Evolutionary conservation across 2,329 filamentous ascomycete genomes (phyloP), one percentile per base, ranked within the genome.

Genomic region (Ophiostoma sp.): DNA sequence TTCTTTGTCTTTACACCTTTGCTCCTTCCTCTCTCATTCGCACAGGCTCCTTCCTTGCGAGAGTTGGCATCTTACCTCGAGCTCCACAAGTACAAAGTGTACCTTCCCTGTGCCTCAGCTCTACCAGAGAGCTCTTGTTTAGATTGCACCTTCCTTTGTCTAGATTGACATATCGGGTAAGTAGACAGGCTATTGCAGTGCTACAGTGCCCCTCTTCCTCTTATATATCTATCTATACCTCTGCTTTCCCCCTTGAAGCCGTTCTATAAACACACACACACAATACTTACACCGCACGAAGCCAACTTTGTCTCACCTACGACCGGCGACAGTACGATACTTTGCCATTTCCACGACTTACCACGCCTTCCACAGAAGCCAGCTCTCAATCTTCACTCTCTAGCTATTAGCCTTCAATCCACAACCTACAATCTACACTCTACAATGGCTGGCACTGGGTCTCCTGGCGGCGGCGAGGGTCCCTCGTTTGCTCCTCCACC

Each of bases 401-500:
- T 27, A 27, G 27, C 2, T 2, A 27, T 27, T 27, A 27, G 2
- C 2, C 27, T 27, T 1, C 27, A 27, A 27, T 52, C 47, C 9
- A 12, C 42, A 45, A 52, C 47, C 16, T 27, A 16, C 47, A 52
- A 52, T 45, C 47, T 58, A n/a, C 16, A 9, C 49, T 44, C 42
- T 52, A 60, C 55, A 60, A 60, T 87, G 85, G 80, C 84, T 75
- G 85, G 84, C 74, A 81, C 85, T 75, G 80, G 81, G 73, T 86
- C 85, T 72, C 85, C 85, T 71, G 81, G 82, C 77, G 81, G 82
- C 77, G 81, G 82, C 76, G 83, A 85, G 75, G 85, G 85, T 74
- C 85, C 85, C 72, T 84, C 83, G 74, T 86, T 81, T 47, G 82
- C 80, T 72, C 87, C 87, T 72, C 87, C 87, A 64, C 79, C 81